Base-by-base conservation (phyloP, 768 basidiomycete species). In the Lepiota subincarnata region DNA sequence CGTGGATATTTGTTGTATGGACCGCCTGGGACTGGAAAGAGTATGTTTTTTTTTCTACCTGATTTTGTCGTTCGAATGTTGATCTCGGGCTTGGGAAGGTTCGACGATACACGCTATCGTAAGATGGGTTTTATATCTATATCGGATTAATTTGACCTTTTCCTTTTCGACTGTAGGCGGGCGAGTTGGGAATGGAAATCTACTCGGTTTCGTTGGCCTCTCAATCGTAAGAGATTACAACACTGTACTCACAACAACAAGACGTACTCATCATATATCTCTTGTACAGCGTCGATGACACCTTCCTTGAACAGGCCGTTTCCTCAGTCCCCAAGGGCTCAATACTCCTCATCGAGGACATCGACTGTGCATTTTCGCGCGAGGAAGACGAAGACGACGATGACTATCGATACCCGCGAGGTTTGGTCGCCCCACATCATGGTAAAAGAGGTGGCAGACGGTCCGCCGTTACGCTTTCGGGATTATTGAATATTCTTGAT, bases 131-230 rank as follows among this genome's bases (percentile, higher is more conserved):
- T 19, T 38, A 0, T 28, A 28, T n/a, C 6, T 37, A 11, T 24
- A 6, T 16, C 3, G n/a, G 6, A 34, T 44, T 5, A 8, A 26
- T 22, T 24, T 50, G 39, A 57, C 48, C 55, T 28, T 40, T 41
- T 19, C 5, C 24, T 24, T 24, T 2, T 24, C 5, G 24, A 42
- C n/a, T 2, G 5, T 37, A 73, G 72, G 76, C 77, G 5, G 77
- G 78, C 5, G 89, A 89, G 64, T 73, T 95, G 8, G 81, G 83
- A 4, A 75, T 96, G n/a, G 90, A 94, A 66, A 92, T 96, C 50
- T 94, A 90, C 61, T 70, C 78, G 0, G 60, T 84, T 12, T 80
- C 80, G 0, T 66, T 83, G 0, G 72, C 79, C 0, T 73, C 79
- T 14, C 63, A 67, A 39, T 73, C 72, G 79, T 82, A 61, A 34